Conservation (phyloP, 495 filamentous ascomycete genomes). For the Clavariopsis aquatica region DNA sequence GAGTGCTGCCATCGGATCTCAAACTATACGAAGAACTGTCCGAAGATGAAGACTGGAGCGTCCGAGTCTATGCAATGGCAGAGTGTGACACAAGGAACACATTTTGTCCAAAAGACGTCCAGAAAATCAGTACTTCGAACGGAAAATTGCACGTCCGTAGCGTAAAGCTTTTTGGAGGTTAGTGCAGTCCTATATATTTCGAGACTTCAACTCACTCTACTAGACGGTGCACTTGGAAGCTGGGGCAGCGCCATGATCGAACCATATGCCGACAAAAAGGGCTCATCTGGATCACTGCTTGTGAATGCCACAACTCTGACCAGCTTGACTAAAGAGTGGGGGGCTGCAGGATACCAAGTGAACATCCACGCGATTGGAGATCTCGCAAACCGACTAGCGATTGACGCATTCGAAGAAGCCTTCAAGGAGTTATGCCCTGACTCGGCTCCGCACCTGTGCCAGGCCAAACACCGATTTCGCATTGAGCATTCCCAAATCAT, state of each 20-base stretch:
- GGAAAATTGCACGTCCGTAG: slow-evolving; percentile 54
- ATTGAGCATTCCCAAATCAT: slow-evolving; percentile 70
- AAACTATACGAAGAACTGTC: slow-evolving; percentile 53
- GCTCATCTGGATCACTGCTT: slow-evolving; percentile 59
- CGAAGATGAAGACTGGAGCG: slow-evolving; percentile 51
- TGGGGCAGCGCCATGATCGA: slow-evolving; percentile 66
- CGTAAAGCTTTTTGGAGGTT: slow-evolving; percentile 63
- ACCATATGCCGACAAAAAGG: slow-evolving; percentile 61
- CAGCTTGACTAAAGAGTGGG: slow-evolving; percentile 51
- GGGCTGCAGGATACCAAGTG: slow-evolving; percentile 55
- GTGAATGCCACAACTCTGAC: slow-evolving; percentile 57
- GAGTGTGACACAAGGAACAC: slow-evolving; percentile 63
- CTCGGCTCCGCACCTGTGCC: slow-evolving; percentile 48
- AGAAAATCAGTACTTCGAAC: slow-evolving; percentile 45
- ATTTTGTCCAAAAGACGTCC: slow-evolving; percentile 54
- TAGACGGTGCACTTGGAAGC: slow-evolving; percentile 64
- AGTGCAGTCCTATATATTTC: not conserved
- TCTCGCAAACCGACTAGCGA: slow-evolving; percentile 58
- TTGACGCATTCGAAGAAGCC: slow-evolving; percentile 55
- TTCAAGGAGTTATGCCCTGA: slow-evolving; percentile 51
- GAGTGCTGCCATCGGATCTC: slow-evolving; percentile 54
- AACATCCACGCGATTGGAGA: slow-evolving; percentile 69
- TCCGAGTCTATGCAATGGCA: slow-evolving; percentile 64
- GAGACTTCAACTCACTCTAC: slow-evolving; percentile 11
- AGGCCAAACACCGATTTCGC: slow-evolving; percentile 55